Evolutionary conservation across 2,329 filamentous ascomycete genomes (phyloP), one percentile per base, ranked within the genome.

Genomic region (Cladosporium sp.): DNA sequence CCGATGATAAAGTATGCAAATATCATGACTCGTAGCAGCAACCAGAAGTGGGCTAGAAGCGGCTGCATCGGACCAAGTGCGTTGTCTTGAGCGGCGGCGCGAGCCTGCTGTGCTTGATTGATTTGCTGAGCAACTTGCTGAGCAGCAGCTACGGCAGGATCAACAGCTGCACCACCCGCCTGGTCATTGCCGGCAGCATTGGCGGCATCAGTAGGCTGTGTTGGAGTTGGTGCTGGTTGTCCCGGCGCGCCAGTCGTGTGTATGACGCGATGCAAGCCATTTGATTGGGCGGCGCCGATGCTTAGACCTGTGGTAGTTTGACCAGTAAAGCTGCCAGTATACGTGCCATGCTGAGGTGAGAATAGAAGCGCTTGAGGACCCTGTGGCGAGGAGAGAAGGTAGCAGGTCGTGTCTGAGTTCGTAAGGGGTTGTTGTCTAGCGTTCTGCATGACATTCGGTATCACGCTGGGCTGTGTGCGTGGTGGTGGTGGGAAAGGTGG

Each of bases 1-100:
- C 77, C 75, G 25, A 78, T 78, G 59, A 85, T 77, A 64, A 86
- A 77, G 66, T 83, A 85, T 56, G 80, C 77, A 65, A 86, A 83
- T 58, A 81, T 78, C 58, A 82, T 78, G 19, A 86, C 69, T 9
- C 83, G 79, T 49, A 84, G 70, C 22, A 85, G 77, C 2, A 85
- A 75, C 84, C 84, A 87, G 22, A 76, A 68, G 45, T 77, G 74
- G 2, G 67, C 72, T 25, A 80, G 62, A 8, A 75, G 65, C 28
- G 71, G 68, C 15, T 73, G 70, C 19, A 73, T 28, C 0, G 62
- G 63, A 28, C 45, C 56, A 34, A 53, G 24, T 4, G 56, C 36
- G 12, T 53, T 40, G 17, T 40, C 44, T 13, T 54, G 36, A 12
- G 54, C 44, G 7, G 22, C 40, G 24, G 55, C 61, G 37, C 56